A percentile compares a stretch with the other conserved stretches of the same genome.
Conservation (phyloP, 2,329 filamentous ascomycete genomes). For the Trichoderma sp. region DNA sequence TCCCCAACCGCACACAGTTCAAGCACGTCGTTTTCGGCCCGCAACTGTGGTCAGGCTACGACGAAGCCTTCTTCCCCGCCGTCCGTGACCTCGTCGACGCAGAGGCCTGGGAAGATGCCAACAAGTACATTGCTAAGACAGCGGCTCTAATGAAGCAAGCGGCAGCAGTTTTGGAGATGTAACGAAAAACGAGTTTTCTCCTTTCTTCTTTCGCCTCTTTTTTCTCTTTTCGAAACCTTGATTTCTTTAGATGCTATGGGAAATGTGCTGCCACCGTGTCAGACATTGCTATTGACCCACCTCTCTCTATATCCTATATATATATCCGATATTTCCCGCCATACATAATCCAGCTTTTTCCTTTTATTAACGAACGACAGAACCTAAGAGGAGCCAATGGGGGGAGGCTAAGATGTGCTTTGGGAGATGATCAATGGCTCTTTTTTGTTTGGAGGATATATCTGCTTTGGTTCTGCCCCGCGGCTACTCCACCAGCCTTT, state of each 20-base stretch:
- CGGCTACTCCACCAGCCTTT: slow-evolving; percentile 5
- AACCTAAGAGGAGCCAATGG: background rate
- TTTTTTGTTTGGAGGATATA: background rate
- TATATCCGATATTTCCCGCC: background rate
- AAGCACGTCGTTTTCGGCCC: slow-evolving; percentile 91
- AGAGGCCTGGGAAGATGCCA: slow-evolving; percentile 67
- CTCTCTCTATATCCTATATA: background rate
- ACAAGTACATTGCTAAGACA: slow-evolving; percentile 67
- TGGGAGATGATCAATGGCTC: slow-evolving; percentile 3
- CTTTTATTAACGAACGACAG: background rate
- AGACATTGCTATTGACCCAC: background rate
- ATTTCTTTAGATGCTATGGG: background rate
- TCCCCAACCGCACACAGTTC: slow-evolving; percentile 86
- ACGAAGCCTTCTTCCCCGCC: slow-evolving; percentile 56
- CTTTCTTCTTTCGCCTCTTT: no score
- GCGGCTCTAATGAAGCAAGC: slow-evolving; percentile 66
- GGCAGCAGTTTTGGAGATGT: slow-evolving; percentile 37
- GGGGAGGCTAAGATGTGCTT: background rate
- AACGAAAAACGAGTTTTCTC: slow-evolving; percentile 14
- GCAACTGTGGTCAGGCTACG: slow-evolving; percentile 62
- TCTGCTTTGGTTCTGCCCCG: background rate
- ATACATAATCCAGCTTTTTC: background rate
- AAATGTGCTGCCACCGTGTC: background rate
- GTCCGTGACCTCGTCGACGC: slow-evolving; percentile 76
- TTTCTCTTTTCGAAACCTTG: slow-evolving; percentile 13